Base-by-base conservation (phyloP, 2,329 filamentous ascomycete species). In the Chrysosporium keratinophilum region DNA sequence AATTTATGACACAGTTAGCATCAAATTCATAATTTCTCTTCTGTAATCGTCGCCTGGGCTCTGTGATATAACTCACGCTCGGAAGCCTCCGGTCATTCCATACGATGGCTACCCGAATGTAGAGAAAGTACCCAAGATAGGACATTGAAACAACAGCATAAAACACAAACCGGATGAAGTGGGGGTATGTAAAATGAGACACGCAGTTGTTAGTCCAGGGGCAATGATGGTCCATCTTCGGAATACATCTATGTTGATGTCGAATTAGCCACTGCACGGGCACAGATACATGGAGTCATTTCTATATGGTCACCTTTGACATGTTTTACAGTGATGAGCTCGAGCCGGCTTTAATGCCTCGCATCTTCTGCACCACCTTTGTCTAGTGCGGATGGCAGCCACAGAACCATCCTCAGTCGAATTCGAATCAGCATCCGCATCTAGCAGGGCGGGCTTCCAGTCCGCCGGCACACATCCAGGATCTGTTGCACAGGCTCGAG, bases 161-260 rank as follows among this genome's bases (percentile, higher is more conserved):
- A 58, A 78, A 73, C 41, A 84, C 66, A 63, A 84, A 83, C 19
- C 81, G 80, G 14, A 83, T 66, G 63, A 84, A 84, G 63, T 84
- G 81, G 1, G 81, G 81, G 56, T 82, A 78, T 0, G 80, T 83
- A 59, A 77, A 78, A 65, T 84, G 77, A 41, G 81, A 84, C 51
- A 84, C 80, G 61, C 81, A 84, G 61, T 84, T 84, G 34, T 69
- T 71, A 20, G 80, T 83, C 81, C 81, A 84, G 5, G 81, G 79
- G 63, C 81, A 84, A 63, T 84, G 81, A 63, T 83, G 80, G 64
- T 83, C 80, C 80, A 82, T 82, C 65, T 81, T 82, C 0, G 78
- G 78, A 48, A 83, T 77, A 60, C 80, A 82, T 67, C 78, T 80
- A 33, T 44, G n/a, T n/a, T n/a, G n/a, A 7, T n/a, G 3, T 33